phyloP scores from a whole-genome alignment of 371 early-diverging fungal genomes.

The Mycotypha africana region DNA sequence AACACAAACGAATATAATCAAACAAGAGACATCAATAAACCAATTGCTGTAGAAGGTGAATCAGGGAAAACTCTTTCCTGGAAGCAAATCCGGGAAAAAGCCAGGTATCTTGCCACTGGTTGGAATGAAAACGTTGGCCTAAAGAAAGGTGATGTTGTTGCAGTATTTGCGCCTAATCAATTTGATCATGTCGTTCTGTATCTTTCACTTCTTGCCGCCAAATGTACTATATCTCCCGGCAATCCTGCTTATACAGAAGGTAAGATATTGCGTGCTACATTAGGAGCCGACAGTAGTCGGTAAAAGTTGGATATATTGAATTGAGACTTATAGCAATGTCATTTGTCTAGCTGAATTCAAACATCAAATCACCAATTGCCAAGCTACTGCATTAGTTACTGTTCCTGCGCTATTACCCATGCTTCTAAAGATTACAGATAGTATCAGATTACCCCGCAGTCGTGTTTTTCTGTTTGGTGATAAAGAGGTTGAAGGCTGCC shows the following conservation, averaged over 20 bases:
- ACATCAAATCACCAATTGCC: slow-evolving; percentile 12
- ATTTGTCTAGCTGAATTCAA: slow-evolving; percentile 13
- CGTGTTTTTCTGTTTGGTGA: slow-evolving; percentile 18
- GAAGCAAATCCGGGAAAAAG: slow-evolving; percentile 30
- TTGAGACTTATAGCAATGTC: background rate
- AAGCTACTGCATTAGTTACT: slow-evolving; percentile 13
- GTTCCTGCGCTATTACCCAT: slow-evolving; percentile 18
- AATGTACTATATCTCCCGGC: slow-evolving; percentile 33
- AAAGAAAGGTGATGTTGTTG: slow-evolving; percentile 68
- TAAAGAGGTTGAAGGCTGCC: slow-evolving; percentile 2
- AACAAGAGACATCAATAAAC: slow-evolving; percentile 24
- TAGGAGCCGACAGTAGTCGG: too few species aligned
- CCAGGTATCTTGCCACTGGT: slow-evolving; percentile 11
- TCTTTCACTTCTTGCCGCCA: slow-evolving; percentile 36
- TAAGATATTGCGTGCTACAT: too few species aligned
- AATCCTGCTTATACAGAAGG: slow-evolving; percentile 42
- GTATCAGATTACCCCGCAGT: slow-evolving; percentile 7
- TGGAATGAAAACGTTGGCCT: slow-evolving; percentile 48
- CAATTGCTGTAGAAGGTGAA: slow-evolving; percentile 55
- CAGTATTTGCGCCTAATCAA: slow-evolving; percentile 70
- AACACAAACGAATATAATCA: slow-evolving; percentile 27
- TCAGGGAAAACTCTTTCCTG: slow-evolving; percentile 54
- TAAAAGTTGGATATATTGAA: background rate
- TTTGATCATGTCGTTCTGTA: slow-evolving; percentile 34
- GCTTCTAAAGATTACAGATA: slow-evolving; percentile 6